Evolutionary conservation across 345 rosid genomes (phyloP).

Genomic region (Brassica juncea): DNA sequence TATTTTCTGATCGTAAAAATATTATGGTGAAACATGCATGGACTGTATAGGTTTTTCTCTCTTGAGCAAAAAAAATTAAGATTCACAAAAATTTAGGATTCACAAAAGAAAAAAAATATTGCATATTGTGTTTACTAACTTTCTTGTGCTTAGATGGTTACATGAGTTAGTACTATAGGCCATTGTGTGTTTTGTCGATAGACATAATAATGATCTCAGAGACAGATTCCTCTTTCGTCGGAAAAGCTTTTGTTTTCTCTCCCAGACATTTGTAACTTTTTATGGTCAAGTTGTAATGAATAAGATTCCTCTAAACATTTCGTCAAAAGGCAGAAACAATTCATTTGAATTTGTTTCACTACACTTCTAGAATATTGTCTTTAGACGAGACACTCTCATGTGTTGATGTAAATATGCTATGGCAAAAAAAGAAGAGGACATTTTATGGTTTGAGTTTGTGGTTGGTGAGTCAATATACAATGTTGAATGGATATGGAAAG

Average conservation of each 20-base stretch:
- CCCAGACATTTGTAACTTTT: slow-evolving; percentile 30
- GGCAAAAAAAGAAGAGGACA: background rate
- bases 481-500: slow-evolving; percentile 3
- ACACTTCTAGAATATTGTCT: background rate
- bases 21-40: background rate
- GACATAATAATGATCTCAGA: slow-evolving; percentile 33
- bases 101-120: background rate
- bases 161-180: background rate
- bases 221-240: slow-evolving; percentile 38
- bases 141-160: background rate
- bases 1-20: background rate
- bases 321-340: slow-evolving; percentile 33
- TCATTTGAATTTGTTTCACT: slow-evolving; percentile 3
- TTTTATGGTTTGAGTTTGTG: background rate
- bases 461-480: slow-evolving; percentile 17
- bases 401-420: slow-evolving; percentile 6
- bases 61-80: background rate
- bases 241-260: slow-evolving; percentile 19
- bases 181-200: slow-evolving; percentile 6
- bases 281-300: slow-evolving; percentile 29
- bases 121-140: background rate
- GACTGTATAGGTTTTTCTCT: background rate
- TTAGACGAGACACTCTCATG: slow-evolving; percentile 2
- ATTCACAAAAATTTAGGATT: background rate
- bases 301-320: slow-evolving; percentile 29